Evolutionary conservation across 148 eudicot genomes (phyloP).

Genomic region (Silene uniflora): DNA sequence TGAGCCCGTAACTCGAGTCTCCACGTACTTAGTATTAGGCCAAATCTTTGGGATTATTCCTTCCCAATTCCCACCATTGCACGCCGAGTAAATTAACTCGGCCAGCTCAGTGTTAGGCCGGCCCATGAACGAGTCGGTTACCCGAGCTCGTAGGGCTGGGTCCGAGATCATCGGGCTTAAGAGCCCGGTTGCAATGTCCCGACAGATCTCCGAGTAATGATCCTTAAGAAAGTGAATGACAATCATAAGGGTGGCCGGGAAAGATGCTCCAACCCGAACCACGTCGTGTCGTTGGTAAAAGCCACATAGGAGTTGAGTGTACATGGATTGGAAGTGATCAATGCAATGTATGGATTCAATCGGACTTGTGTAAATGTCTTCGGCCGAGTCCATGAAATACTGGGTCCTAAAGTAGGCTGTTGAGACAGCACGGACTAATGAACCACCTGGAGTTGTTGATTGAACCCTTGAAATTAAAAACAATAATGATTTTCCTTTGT

Average conservation of each 20-base stretch:
- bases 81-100: conserved; percentile 8
- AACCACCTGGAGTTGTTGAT: background rate
- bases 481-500: conserved; percentile 8
- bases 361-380: too few species aligned
- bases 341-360: too few species aligned
- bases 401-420: too few species aligned
- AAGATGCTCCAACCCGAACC: too few species aligned
- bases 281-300: too few species aligned
- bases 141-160: too few species aligned
- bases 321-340: too few species aligned
- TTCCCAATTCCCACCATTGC: background rate
- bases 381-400: background rate
- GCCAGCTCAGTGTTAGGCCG: background rate
- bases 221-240: background rate
- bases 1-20: background rate
- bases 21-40: conserved; percentile 4
- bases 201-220: background rate
- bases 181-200: background rate
- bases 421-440: too few species aligned
- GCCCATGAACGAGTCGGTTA: too few species aligned
- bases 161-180: background rate
- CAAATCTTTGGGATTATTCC: conserved; percentile 5
- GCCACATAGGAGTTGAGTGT: too few species aligned
- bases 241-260: too few species aligned
- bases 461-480: conserved; percentile 4